Conservation (phyloP, 2,329 filamentous ascomycete genomes). For the Beauveria australis region DNA sequence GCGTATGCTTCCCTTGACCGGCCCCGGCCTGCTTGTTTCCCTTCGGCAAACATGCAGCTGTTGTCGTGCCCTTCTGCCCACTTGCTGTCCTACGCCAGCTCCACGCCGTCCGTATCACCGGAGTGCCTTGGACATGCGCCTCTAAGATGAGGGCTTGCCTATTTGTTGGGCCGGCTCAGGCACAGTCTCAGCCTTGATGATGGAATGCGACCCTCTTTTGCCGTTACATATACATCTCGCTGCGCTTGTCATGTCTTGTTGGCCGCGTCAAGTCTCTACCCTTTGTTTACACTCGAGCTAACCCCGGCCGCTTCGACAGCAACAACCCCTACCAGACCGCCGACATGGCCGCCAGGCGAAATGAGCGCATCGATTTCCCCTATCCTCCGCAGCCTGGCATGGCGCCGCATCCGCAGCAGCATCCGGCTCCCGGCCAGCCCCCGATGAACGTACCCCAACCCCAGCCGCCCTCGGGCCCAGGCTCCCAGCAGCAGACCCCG, state of each 20-base stretch:
- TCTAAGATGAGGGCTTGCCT: background rate
- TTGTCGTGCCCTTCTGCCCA: background rate
- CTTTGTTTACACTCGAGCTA: background rate
- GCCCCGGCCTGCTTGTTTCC: slow-evolving; percentile 1
- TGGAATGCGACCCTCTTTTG: background rate
- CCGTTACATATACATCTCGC: background rate
- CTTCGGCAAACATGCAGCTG: slow-evolving; percentile 3
- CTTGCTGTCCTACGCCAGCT: background rate
- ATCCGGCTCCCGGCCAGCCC: slow-evolving; percentile 31
- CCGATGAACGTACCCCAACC: slow-evolving; percentile 32
- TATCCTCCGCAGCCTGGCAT: slow-evolving; percentile 33
- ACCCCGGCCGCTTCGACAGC: slow-evolving; percentile 18
- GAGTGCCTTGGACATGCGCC: background rate
- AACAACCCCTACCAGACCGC: slow-evolving; percentile 40
- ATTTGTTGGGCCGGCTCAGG: background rate
- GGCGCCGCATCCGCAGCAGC: slow-evolving; percentile 25
- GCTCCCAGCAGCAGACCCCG: slow-evolving; percentile 29
- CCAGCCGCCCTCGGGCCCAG: slow-evolving; percentile 27
- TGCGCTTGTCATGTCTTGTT: background rate
- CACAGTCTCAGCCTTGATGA: background rate
- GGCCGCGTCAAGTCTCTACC: background rate
- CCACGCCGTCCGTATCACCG: background rate
- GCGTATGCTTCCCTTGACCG: background rate
- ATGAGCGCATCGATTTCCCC: slow-evolving; percentile 35
- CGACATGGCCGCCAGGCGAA: slow-evolving; percentile 34